Percentiles rank a stretch among this genome's conserved stretches.
These are phyloP conservation scores for Noccaea caerulescens DNA, from an alignment of 345 rosid genomes.

Conservation along the genomic window DNA sequence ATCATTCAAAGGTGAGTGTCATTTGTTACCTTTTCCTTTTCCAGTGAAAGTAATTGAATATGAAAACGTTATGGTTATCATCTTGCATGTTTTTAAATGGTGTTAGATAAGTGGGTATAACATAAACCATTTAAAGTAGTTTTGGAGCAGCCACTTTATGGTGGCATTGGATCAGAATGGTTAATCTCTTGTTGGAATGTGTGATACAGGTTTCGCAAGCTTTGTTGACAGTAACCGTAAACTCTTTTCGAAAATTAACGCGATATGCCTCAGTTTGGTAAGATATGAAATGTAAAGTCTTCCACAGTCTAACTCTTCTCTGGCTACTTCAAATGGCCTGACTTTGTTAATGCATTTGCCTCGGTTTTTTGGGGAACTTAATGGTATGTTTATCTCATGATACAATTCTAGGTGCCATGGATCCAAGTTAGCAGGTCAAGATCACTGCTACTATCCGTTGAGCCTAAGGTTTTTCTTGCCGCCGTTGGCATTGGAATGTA, in stretches of 20 bases:
- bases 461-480: constrained; percentile 68
- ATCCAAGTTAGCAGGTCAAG: constrained; percentile 94
- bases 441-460: constrained; percentile 70
- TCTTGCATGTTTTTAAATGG: background rate
- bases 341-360: constrained; percentile 18
- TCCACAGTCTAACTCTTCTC: background rate
- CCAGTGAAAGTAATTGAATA: constrained; percentile 13
- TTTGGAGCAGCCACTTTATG: background rate
- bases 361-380: constrained; percentile 9
- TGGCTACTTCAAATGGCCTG: constrained; percentile 7
- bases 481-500: constrained; percentile 83
- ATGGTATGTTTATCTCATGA: constrained; percentile 32
- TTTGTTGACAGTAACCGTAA: constrained; percentile 76
- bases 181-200: constrained; percentile 17
- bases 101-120: background rate
- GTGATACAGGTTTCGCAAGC: constrained; percentile 63
- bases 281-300: constrained; percentile 24
- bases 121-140: constrained; percentile 8
- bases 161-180: constrained; percentile 1
- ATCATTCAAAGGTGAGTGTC: constrained; percentile 69
- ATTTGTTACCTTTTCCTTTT: constrained; percentile 4
- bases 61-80: constrained; percentile 2
- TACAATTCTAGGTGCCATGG: constrained; percentile 79
- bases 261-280: constrained; percentile 78
- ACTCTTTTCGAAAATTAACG: constrained; percentile 64